These are phyloP conservation scores for Aspergillus sp. DNA, from an alignment of 2,329 filamentous ascomycete species.

Conservation along the genomic window DNA sequence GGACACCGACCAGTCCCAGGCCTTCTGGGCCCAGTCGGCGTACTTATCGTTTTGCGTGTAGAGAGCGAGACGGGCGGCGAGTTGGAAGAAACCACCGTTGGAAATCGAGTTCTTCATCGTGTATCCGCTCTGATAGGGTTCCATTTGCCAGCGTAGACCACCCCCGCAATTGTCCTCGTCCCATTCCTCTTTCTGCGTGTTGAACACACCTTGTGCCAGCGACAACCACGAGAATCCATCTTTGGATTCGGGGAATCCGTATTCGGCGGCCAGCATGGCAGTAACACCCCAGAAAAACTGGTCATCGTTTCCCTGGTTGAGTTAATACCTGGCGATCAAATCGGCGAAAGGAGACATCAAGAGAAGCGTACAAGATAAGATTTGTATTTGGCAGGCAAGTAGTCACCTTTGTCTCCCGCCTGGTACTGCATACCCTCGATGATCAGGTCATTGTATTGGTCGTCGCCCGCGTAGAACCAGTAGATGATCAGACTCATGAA, in stretches of 20 bases:
- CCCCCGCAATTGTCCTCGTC: conserved; percentile 66
- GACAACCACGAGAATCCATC: conserved; percentile 73
- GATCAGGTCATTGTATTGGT: conserved; percentile 39
- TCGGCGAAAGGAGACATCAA: too few species aligned
- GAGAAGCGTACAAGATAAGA: conserved; percentile 10
- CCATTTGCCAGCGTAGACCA: conserved; percentile 55
- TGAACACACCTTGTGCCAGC: conserved; percentile 76
- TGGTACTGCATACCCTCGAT: conserved; percentile 40
- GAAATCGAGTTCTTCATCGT: conserved; percentile 37
- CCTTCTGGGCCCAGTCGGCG: conserved; percentile 65
- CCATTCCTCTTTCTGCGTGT: conserved; percentile 72
- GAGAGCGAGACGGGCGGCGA: conserved; percentile 31
- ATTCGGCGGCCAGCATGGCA: conserved; percentile 57
- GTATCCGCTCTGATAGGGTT: conserved; percentile 33
- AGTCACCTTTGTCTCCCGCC: conserved; percentile 36
- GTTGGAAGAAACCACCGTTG: conserved; percentile 33
- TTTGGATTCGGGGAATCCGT: conserved; percentile 37
- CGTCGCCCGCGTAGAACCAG: conserved; percentile 44
- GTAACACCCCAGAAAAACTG: conserved; percentile 59
- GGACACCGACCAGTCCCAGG: conserved; percentile 58
- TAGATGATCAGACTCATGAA: conserved; percentile 44
- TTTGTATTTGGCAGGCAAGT: conserved; percentile 43
- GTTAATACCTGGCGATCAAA: neutral
- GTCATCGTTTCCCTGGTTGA: conserved; percentile 56
- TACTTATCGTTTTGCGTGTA: conserved; percentile 34